Evolutionary conservation across 1,139 yeast genomes (phyloP).

Genomic region (Torulaspora pretoriensis): DNA sequence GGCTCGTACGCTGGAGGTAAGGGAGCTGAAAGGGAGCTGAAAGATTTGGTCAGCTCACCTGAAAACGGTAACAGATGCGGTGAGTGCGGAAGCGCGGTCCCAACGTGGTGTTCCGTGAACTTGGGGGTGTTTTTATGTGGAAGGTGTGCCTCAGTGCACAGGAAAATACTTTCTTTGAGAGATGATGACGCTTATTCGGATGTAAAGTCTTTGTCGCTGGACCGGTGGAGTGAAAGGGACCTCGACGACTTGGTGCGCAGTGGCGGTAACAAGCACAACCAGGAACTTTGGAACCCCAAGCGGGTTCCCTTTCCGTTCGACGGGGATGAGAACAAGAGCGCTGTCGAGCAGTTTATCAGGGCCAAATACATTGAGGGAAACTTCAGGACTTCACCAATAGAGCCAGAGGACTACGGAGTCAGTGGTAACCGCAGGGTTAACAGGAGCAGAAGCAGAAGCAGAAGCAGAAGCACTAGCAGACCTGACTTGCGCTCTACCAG

Average conservation of each 20-base stretch:
- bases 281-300: constrained; percentile 41
- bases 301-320: constrained; percentile 66
- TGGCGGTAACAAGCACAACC: constrained; percentile 36
- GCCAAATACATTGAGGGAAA: constrained; percentile 54
- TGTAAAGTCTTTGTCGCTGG: constrained; percentile 57
- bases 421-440: constrained; percentile 3
- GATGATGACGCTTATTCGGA: constrained; percentile 37
- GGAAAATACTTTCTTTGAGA: constrained; percentile 35
- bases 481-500: constrained; percentile 9
- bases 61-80: constrained; percentile 61
- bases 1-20: constrained; percentile 7
- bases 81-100: constrained; percentile 62
- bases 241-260: constrained; percentile 28
- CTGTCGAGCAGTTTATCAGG: constrained; percentile 50
- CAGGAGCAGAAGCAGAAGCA: constrained; percentile 10
- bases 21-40: constrained; percentile 27
- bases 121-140: constrained; percentile 69
- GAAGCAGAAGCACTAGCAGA: constrained; percentile 9
- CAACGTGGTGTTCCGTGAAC: constrained; percentile 41
- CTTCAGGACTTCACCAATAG: constrained; percentile 43
- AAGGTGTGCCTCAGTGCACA: constrained; percentile 61
- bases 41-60: constrained; percentile 40
- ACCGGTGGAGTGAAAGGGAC: constrained; percentile 53
- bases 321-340: constrained; percentile 39
- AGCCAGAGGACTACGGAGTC: constrained; percentile 27